A percentile compares a stretch with the other conserved stretches of the same genome.
These are phyloP conservation scores for Metarhizium robertsii DNA, from an alignment of 2,329 filamentous ascomycete genomes.

Conservation along the genomic window DNA sequence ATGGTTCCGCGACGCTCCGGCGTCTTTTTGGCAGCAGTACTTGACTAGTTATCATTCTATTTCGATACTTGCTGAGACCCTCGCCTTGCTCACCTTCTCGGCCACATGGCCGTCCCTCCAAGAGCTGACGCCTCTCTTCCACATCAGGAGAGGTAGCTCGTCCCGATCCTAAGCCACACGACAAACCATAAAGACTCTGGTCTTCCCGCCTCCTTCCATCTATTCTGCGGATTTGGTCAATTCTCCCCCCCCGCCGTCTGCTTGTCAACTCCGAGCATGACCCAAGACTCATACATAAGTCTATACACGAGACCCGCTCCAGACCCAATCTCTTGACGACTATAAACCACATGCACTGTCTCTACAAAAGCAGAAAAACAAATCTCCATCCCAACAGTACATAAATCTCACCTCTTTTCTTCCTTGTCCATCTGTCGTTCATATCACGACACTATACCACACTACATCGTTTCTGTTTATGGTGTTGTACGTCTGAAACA, in stretches of 20 bases:
- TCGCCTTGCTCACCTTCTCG: background rate
- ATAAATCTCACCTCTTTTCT: background rate
- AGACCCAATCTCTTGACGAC: background rate
- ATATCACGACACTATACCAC: background rate
- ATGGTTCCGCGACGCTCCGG: background rate
- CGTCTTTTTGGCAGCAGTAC: too few relatives aligned
- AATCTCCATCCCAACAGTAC: background rate
- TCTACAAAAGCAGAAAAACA: background rate
- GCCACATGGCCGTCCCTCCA: background rate
- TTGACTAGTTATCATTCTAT: background rate
- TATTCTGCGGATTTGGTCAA: background rate
- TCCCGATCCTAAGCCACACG: background rate
- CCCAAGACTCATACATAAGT: background rate
- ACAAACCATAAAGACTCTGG: slow-evolving; percentile 2
- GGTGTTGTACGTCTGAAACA: background rate
- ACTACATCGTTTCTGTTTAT: background rate
- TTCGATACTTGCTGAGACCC: background rate
- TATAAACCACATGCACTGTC: background rate
- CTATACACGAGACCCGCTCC: background rate
- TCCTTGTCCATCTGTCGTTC: background rate
- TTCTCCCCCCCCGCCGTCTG: background rate
- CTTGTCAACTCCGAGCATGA: background rate
- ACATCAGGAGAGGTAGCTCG: background rate
- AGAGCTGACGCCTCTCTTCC: slow-evolving; percentile 4
- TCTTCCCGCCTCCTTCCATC: background rate